Base-by-base conservation (phyloP, 441 rosid species). In the Daphne laureola region DNA sequence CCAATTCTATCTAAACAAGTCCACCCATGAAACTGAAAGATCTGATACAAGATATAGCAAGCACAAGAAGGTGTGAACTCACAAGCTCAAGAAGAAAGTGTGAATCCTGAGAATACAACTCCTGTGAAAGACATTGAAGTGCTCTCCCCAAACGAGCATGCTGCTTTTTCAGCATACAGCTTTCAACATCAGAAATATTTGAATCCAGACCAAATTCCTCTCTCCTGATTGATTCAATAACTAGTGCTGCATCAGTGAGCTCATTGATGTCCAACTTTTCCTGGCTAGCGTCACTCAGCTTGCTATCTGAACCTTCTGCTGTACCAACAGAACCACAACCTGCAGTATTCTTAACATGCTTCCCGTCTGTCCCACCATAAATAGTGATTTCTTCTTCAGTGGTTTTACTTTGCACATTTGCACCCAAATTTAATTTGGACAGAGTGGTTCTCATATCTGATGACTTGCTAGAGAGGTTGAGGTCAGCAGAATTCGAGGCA, bases 141-240 rank as follows among this genome's bases (percentile, higher is more conserved):
- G 99, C 98, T 81, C 99, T 94, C 48, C 98, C 99, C 46, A 94
- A 72, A 55, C 98, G 99, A 75, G 96, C 98, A 73, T 94, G 99
- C 68, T 94, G 99, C 75, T 87, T 94, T 73, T 74, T 85, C 74
- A 94, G 66, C 84, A 94, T 78, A 75, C 62, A 74, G 66, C 69
- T 84, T 72, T 94, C 98, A 46, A 63, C 59, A 51, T 73, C 69
- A 67, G 94, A 79, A 74, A 84, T 78, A 73, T 63, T 73, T 53
- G 82, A 71, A 73, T 78, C 85, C 59, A 94, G 75, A 62, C 99
- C 99, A 74, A 94, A 94, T 67, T 90, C 99, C 55, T 81, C 93
- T 61, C 65, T 79, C 77, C 99, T 90, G 67, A 94, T 90, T 31
- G 81, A 82, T 63, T 90, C 96, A 62, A 94, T 72, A 52, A 86